Percentiles rank a stretch among this genome's conserved stretches.
phyloP scores from a whole-genome alignment of 2,329 filamentous ascomycete genomes.

The Calonectria honghensis region DNA sequence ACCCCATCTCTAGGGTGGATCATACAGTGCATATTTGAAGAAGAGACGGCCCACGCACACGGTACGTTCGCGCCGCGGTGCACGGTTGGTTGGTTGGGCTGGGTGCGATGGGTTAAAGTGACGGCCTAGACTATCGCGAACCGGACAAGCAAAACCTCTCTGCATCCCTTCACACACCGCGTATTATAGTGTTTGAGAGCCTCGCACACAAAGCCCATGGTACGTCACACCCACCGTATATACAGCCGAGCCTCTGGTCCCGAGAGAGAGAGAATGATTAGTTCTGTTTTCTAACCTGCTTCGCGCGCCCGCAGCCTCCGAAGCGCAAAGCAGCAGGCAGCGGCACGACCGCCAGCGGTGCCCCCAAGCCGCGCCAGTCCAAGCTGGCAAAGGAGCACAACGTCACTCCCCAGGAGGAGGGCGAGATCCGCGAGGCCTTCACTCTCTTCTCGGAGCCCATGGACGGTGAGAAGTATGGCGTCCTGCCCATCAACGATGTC shows the following conservation, averaged over 20 bases:
- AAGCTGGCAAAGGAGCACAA: conserved; percentile 95
- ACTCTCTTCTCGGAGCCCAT: conserved; percentile 84
- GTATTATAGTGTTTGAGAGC: not conserved
- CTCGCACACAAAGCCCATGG: conserved; percentile 22
- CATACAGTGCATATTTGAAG: conserved; percentile 38
- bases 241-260: not conserved
- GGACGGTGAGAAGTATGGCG: conserved; percentile 82
- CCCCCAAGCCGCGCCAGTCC: conserved; percentile 76
- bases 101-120: conserved; percentile 25
- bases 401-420: conserved; percentile 88
- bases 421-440: conserved; percentile 94
- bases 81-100: not conserved
- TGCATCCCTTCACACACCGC: not conserved
- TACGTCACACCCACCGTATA: conserved; percentile 11
- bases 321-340: conserved; percentile 68
- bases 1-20: conserved; percentile 28
- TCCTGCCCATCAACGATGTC: conserved; percentile 80
- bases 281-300: conserved; percentile 6
- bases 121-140: conserved; percentile 50
- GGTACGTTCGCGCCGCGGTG: conserved; percentile 32
- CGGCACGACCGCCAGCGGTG: conserved; percentile 51
- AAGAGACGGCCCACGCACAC: conserved; percentile 23
- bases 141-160: conserved; percentile 7
- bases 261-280: not conserved
- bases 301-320: conserved; percentile 64